phyloP scores from a whole-genome alignment of 495 filamentous ascomycete species.

The Podospora pseudocomata region DNA sequence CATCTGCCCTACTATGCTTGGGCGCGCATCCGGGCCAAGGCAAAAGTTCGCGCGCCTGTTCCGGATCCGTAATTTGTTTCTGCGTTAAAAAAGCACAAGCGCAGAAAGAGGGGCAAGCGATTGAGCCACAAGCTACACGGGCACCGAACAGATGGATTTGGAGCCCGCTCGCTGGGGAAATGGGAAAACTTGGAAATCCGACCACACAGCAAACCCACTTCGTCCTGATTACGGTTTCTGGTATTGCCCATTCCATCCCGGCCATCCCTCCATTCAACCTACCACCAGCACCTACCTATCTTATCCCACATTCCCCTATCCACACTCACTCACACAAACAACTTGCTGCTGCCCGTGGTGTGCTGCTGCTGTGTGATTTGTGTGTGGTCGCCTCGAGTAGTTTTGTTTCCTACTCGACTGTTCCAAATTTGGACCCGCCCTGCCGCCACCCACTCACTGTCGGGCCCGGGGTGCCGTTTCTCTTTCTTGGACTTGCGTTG shows the following conservation, averaged over 20 bases:
- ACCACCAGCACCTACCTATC: too few relatives aligned
- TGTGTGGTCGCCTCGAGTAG: too few relatives aligned
- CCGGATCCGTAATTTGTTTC: slow-evolving; percentile 4
- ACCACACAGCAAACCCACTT: slow-evolving; percentile 17
- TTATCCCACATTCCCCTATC: not conserved
- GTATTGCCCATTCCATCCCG: slow-evolving; percentile 6
- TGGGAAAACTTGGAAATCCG: slow-evolving; percentile 23
- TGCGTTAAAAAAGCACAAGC: not conserved
- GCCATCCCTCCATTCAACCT: not conserved
- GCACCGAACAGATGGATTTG: not conserved
- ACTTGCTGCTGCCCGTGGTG: too few relatives aligned
- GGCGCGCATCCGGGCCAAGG: not conserved
- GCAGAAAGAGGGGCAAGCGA: not conserved
- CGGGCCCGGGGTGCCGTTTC: too few relatives aligned
- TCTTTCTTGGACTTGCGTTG: not conserved
- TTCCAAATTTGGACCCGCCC: not conserved
- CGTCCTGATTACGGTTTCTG: slow-evolving; percentile 8
- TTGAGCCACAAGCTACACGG: not conserved
- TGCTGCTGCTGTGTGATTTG: too few relatives aligned
- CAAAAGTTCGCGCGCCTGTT: slow-evolving; percentile 1
- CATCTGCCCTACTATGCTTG: not conserved
- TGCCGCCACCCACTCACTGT: not conserved
- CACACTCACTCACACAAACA: not conserved
- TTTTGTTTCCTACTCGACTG: not conserved
- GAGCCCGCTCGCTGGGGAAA: slow-evolving; percentile 7